These are phyloP conservation scores for Echinochloa phyllopogon DNA, from an alignment of 176 grass and related monocot species.

Conservation along the genomic window DNA sequence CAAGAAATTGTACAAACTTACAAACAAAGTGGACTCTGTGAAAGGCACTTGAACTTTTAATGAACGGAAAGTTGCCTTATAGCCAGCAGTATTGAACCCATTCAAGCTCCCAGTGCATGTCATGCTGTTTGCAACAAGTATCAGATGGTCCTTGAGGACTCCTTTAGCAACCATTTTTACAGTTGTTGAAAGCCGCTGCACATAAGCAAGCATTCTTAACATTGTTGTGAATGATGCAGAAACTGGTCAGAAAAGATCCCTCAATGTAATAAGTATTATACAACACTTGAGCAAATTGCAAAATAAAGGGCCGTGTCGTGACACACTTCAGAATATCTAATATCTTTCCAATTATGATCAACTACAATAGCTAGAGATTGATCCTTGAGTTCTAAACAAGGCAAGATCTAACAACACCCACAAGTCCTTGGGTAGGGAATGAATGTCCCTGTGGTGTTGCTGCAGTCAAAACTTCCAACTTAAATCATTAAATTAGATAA, in stretches of 20 bases:
- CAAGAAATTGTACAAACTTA: constrained; percentile 53
- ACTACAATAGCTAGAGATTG: constrained; percentile 14
- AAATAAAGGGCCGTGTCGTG: background rate
- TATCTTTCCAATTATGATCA: background rate
- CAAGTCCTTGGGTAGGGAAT: background rate
- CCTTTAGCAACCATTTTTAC: constrained; percentile 78
- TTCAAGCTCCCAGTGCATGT: constrained; percentile 81
- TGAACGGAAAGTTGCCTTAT: constrained; percentile 77
- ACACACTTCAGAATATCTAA: constrained; percentile 40
- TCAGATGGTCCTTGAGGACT: constrained; percentile 85
- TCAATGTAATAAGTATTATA: constrained; percentile 14
- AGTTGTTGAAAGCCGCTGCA: constrained; percentile 78
- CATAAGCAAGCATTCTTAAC: constrained; percentile 38
- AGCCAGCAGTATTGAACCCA: constrained; percentile 88
- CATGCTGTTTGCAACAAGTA: constrained; percentile 93
- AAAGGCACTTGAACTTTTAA: constrained; percentile 99
- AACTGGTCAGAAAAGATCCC: constrained; percentile 5
- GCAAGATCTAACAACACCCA: background rate
- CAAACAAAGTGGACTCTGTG: constrained; percentile 90
- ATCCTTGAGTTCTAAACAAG: background rate
- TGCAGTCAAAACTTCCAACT: background rate
- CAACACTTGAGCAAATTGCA: constrained; percentile 20
- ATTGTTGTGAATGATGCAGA: background rate
- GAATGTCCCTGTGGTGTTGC: background rate
- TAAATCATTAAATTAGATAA: background rate